Conservation (phyloP, 164 flowering plant genomes). For the Nymphaea colorata region DNA sequence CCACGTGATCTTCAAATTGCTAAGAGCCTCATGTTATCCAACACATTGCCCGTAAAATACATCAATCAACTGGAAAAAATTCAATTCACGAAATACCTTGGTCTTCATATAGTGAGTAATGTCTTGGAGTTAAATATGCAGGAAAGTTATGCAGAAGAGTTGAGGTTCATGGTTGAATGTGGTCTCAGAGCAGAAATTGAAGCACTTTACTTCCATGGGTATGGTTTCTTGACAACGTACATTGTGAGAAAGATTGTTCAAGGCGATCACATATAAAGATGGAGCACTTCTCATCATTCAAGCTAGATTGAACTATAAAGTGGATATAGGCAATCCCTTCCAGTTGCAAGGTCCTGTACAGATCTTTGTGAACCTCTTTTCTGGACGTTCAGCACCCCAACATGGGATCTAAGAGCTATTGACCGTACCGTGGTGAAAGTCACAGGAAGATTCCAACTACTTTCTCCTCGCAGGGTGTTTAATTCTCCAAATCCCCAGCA, state of each 20-base stretch:
- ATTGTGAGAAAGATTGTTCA: constrained; percentile 67
- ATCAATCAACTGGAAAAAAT: background rate
- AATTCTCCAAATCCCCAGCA: no score
- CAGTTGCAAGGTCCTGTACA: no score
- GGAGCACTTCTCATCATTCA: background rate
- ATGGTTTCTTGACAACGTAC: constrained; percentile 59
- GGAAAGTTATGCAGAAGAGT: constrained; percentile 61
- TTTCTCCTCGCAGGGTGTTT: no score
- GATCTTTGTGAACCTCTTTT: no score
- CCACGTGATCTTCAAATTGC: constrained; percentile 79
- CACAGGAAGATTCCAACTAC: no score
- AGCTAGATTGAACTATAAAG: background rate
- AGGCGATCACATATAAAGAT: constrained; percentile 41
- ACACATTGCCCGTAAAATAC: constrained; percentile 47
- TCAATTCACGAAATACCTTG: background rate
- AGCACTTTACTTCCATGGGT: constrained; percentile 76
- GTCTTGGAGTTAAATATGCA: constrained; percentile 9
- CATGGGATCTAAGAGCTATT: no score
- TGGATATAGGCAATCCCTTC: no score
- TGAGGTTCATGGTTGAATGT: constrained; percentile 50
- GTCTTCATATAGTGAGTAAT: background rate
- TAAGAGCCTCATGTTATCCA: constrained; percentile 66
- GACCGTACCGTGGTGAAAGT: no score
- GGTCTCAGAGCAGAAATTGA: constrained; percentile 82
- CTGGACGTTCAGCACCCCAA: no score